A percentile compares a stretch with the other conserved stretches of the same genome.
Evolutionary conservation across 768 basidiomycete genomes (phyloP).

Genomic region (Vishniacozyma victoriae): DNA sequence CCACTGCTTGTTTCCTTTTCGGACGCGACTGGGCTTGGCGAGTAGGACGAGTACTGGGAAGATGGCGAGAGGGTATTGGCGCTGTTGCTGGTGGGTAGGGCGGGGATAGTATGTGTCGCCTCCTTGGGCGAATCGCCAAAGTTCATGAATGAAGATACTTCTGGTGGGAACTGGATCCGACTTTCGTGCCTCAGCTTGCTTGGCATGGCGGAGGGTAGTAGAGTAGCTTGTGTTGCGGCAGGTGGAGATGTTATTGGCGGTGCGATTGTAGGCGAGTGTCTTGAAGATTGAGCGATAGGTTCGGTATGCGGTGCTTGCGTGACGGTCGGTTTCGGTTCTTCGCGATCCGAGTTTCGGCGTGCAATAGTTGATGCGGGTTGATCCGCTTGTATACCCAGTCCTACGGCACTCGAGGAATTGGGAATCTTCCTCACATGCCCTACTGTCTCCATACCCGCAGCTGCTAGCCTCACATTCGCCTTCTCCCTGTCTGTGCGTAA

Average conservation of each 20-base stretch:
- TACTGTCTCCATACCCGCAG: constrained; percentile 24
- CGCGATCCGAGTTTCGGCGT: constrained; percentile 35
- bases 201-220: constrained; percentile 33
- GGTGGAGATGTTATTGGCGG: constrained; percentile 6
- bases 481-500: constrained; percentile 72
- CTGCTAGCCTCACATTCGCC: constrained; percentile 44
- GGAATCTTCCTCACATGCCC: constrained; percentile 15
- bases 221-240: constrained; percentile 4
- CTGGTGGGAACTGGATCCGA: constrained; percentile 33
- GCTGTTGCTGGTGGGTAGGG: constrained; percentile 5
- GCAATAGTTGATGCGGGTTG: constrained; percentile 20
- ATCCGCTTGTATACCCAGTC: constrained; percentile 22
- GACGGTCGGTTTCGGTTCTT: constrained; percentile 20
- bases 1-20: constrained; percentile 5
- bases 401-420: constrained; percentile 23
- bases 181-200: constrained; percentile 25
- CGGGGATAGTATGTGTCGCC: constrained; percentile 5
- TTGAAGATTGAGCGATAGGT: constrained; percentile 4
- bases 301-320: too few relatives aligned
- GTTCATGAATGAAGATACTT: constrained; percentile 28
- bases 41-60: constrained; percentile 33
- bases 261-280: constrained; percentile 1
- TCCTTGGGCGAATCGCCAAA: constrained; percentile 26
- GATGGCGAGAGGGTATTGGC: constrained; percentile 21
- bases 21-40: constrained; percentile 12